Conservation (phyloP, 2,329 filamentous ascomycete genomes). For the Fusarium sp. region DNA sequence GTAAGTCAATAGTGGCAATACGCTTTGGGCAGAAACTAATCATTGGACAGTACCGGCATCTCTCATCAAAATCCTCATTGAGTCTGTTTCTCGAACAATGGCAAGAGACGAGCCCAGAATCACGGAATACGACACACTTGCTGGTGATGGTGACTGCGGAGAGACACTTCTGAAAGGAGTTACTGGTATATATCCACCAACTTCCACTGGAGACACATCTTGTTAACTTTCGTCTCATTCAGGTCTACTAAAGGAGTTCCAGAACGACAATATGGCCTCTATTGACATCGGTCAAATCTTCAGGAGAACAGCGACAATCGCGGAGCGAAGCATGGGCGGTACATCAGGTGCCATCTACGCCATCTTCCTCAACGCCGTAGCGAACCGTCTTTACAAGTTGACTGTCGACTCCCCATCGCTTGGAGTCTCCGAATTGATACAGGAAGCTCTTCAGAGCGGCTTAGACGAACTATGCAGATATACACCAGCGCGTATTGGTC, state of each 20-base stretch:
- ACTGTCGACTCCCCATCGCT: conserved; percentile 46
- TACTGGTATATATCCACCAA: background rate
- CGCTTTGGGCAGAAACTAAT: background rate
- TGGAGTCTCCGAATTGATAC: background rate
- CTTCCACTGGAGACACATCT: background rate
- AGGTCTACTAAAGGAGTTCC: background rate
- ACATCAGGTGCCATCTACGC: conserved; percentile 67
- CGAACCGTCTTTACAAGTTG: conserved; percentile 53
- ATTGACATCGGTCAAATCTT: background rate
- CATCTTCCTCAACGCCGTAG: conserved; percentile 56
- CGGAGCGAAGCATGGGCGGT: conserved; percentile 52
- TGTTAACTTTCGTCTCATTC: conserved; percentile 50
- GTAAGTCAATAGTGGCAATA: background rate
- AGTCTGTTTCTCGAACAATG: background rate
- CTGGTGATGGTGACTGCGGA: conserved; percentile 75
- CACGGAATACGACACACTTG: conserved; percentile 70
- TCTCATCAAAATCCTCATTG: background rate
- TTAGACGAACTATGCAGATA: conserved; percentile 61
- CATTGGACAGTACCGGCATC: background rate
- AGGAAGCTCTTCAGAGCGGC: conserved; percentile 54
- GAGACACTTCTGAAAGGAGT: conserved; percentile 55
- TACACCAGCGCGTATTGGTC: conserved; percentile 65
- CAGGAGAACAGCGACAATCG: background rate
- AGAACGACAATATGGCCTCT: background rate
- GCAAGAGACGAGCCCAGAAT: conserved; percentile 63